phyloP scores from a whole-genome alignment of 345 rosid genomes.

The Melastoma malabathricum region DNA sequence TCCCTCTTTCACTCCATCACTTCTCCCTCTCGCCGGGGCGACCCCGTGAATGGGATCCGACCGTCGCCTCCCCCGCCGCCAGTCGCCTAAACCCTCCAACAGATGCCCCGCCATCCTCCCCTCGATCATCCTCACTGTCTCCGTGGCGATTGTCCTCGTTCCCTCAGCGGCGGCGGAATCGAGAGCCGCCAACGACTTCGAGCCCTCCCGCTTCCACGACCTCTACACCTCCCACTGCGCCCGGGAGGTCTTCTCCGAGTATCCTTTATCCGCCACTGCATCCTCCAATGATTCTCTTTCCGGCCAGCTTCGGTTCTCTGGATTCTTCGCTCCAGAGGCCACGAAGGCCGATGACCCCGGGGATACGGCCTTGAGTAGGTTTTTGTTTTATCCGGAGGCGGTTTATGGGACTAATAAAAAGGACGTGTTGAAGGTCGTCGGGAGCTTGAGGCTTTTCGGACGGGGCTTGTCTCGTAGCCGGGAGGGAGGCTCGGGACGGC shows the following conservation, averaged over 20 bases:
- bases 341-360: not conserved
- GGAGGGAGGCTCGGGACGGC: conserved; percentile 6
- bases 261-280: conserved; percentile 18
- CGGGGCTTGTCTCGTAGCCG: conserved; percentile 5
- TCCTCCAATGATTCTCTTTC: conserved; percentile 22
- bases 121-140: not conserved
- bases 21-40: too few species aligned
- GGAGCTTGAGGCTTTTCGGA: conserved; percentile 19
- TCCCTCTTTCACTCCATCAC: too few species aligned
- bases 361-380: not conserved
- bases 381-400: conserved; percentile 7
- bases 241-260: conserved; percentile 25
- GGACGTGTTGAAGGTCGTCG: conserved; percentile 22
- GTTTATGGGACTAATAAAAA: conserved; percentile 10
- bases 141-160: conserved; percentile 1
- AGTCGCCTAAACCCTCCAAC: too few species aligned
- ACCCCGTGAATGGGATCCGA: too few species aligned
- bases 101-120: too few species aligned
- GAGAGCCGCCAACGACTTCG: conserved; percentile 5
- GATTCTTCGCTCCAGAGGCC: conserved; percentile 17
- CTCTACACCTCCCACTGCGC: conserved; percentile 42
- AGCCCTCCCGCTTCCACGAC: conserved; percentile 3
- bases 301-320: conserved; percentile 1
- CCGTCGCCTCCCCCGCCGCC: too few species aligned
- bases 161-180: conserved; percentile 13